A percentile compares a stretch with the other conserved stretches of the same genome.
Conservation (phyloP, 345 rosid genomes). For the Brassica juncea region DNA sequence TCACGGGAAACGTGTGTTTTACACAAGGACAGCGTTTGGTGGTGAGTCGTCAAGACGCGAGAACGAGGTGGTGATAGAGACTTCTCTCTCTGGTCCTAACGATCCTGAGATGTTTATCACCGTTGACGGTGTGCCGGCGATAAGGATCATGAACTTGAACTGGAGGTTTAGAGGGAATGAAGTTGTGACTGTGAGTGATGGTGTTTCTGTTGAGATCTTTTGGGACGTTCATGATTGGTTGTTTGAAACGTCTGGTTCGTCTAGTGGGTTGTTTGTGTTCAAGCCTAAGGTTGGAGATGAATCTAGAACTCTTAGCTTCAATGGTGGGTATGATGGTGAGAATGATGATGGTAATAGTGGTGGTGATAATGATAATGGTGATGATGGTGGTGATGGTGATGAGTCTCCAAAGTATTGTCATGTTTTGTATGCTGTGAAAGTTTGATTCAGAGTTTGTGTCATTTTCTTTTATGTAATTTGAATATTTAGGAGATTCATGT, state of each 20-base stretch:
- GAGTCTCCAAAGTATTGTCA: constrained; percentile 50
- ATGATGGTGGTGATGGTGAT: neutral
- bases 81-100: constrained; percentile 50
- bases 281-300: constrained; percentile 39
- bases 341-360: neutral
- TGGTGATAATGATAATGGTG: neutral
- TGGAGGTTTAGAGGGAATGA: constrained; percentile 87
- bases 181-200: constrained; percentile 47
- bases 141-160: constrained; percentile 58
- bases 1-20: constrained; percentile 63
- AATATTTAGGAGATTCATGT: neutral
- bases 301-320: constrained; percentile 25
- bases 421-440: constrained; percentile 66
- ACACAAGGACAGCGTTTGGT: constrained; percentile 50
- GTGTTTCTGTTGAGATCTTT: constrained; percentile 48
- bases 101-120: constrained; percentile 79
- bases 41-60: constrained; percentile 40
- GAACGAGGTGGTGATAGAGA: constrained; percentile 63
- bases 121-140: constrained; percentile 53
- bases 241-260: constrained; percentile 45
- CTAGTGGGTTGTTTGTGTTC: constrained; percentile 60
- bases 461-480: neutral
- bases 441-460: constrained; percentile 14
- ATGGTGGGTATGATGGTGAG: constrained; percentile 12
- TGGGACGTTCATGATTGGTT: constrained; percentile 88